A percentile compares a stretch with the other conserved stretches of the same genome.
These are phyloP conservation scores for Prototheca cutis DNA, from an alignment of 163 green algal species.

Conservation along the genomic window DNA sequence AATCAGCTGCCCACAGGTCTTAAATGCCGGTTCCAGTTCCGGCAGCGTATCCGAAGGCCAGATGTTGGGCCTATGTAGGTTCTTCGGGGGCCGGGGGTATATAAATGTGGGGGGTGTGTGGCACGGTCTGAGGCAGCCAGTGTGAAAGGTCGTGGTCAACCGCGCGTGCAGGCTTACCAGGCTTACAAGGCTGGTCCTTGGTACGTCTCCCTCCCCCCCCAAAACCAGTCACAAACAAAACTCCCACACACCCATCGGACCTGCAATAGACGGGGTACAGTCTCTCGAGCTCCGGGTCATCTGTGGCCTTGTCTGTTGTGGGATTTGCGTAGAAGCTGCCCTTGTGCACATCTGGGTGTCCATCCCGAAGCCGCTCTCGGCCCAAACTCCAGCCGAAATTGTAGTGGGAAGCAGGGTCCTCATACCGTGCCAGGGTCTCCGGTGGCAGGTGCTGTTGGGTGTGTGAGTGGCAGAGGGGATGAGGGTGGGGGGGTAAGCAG, in stretches of 20 bases:
- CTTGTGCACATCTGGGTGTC: constrained; percentile 53
- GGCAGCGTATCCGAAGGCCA: constrained; percentile 62
- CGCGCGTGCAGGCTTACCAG: no score
- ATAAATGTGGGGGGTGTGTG: no score
- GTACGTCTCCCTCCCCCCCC: no score
- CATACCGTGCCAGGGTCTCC: constrained; percentile 23
- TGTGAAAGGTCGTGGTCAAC: no score
- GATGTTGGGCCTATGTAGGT: constrained; percentile 35
- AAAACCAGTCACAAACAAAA: no score
- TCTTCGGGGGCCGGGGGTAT: no score
- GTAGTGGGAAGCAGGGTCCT: constrained; percentile 48
- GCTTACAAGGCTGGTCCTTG: no score
- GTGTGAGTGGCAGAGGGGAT: no score
- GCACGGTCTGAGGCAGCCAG: no score
- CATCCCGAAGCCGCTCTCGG: constrained; percentile 48
- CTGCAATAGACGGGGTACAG: constrained; percentile 23
- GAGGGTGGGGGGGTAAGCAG: no score
- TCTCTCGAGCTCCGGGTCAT: constrained; percentile 13
- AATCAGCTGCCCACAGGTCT: constrained; percentile 52
- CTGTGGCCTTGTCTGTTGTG: constrained; percentile 31
- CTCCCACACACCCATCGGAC: no score
- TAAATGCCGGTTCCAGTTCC: constrained; percentile 54
- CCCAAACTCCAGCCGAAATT: constrained; percentile 57
- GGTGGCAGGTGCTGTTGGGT: constrained; percentile 47
- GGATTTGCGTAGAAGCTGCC: constrained; percentile 80